These are phyloP conservation scores for Syncephalastrum contaminatum DNA, from an alignment of 371 early-diverging fungal genomes.

Conservation along the genomic window DNA sequence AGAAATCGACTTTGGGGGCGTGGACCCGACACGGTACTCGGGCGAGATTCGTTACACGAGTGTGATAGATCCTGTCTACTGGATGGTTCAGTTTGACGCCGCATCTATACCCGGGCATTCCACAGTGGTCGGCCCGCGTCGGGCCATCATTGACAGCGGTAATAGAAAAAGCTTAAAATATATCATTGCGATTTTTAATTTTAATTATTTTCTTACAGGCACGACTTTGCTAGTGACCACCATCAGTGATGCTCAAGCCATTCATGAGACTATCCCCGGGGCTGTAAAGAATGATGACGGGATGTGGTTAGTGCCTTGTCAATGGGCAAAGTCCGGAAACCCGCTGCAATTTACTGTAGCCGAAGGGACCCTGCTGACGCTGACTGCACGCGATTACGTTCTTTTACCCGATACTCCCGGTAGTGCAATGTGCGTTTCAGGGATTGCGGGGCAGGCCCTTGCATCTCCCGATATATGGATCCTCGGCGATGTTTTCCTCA, in stretches of 20 bases:
- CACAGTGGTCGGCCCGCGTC: conserved; percentile 10
- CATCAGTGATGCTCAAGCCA: conserved; percentile 54
- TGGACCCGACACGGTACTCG: conserved; percentile 47
- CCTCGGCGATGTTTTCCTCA: conserved; percentile 74
- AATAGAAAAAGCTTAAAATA: conserved; percentile 1
- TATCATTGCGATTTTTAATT: background rate
- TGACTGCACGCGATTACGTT: conserved; percentile 57
- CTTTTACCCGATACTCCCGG: conserved; percentile 41
- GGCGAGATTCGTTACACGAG: conserved; percentile 63
- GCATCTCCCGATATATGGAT: conserved; percentile 56
- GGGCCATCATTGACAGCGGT: conserved; percentile 55
- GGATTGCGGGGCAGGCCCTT: conserved; percentile 46
- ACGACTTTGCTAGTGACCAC: conserved; percentile 71
- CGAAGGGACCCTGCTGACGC: conserved; percentile 40
- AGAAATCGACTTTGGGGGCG: conserved; percentile 64
- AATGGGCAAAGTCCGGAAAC: conserved; percentile 34
- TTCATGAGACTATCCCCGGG: conserved; percentile 59
- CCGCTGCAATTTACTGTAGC: conserved; percentile 41
- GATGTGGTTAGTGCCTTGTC: conserved; percentile 48
- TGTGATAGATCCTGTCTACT: conserved; percentile 72
- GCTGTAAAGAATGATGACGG: conserved; percentile 55
- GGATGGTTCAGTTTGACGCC: conserved; percentile 66
- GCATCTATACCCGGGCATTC: no score
- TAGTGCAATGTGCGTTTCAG: conserved; percentile 58
- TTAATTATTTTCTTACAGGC: conserved; percentile 28